Percentiles rank a stretch among this genome's conserved stretches.
Conservation (phyloP, 1,284 basidiomycete genomes). For the Porodaedalea pini region DNA sequence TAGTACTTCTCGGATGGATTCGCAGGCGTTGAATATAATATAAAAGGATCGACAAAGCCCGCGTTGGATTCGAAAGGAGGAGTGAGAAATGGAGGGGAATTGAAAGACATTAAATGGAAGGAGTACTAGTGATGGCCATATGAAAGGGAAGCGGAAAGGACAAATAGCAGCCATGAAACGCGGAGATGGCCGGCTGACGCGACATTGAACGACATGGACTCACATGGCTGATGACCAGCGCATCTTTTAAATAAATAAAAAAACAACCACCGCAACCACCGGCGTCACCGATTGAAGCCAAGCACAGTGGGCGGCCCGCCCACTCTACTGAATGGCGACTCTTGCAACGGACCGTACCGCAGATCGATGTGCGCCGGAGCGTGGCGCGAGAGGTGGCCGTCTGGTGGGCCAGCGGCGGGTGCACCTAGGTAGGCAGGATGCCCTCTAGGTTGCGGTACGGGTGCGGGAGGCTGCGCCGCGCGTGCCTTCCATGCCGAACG, state of each 20-base stretch:
- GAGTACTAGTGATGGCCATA: too few relatives aligned
- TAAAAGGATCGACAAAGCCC: not conserved
- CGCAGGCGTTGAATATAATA: not conserved
- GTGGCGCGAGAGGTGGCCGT: slow-evolving; percentile 12
- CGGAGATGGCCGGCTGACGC: not conserved
- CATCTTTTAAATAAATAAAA: not conserved
- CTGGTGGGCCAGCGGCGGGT: slow-evolving; percentile 2
- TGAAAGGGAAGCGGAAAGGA: too few relatives aligned
- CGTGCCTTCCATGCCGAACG: slow-evolving; percentile 69
- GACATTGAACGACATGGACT: not conserved
- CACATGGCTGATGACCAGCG: not conserved
- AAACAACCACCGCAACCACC: not conserved
- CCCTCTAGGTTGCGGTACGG: slow-evolving; percentile 20
- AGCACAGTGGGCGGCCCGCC: slow-evolving; percentile 55
- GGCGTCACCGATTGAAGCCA: slow-evolving; percentile 60
- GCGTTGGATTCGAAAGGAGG: not conserved
- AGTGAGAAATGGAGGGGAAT: not conserved
- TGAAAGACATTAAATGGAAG: not conserved
- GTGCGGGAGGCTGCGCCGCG: slow-evolving; percentile 35
- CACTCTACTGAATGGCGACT: slow-evolving; percentile 68
- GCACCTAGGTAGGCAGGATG: not conserved
- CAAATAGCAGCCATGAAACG: not conserved
- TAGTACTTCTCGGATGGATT: too few relatives aligned
- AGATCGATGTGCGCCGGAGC: slow-evolving; percentile 33
- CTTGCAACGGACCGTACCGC: slow-evolving; percentile 61